phyloP scores from a whole-genome alignment of 1,139 yeast genomes.

The Hansenula lynferdii region DNA sequence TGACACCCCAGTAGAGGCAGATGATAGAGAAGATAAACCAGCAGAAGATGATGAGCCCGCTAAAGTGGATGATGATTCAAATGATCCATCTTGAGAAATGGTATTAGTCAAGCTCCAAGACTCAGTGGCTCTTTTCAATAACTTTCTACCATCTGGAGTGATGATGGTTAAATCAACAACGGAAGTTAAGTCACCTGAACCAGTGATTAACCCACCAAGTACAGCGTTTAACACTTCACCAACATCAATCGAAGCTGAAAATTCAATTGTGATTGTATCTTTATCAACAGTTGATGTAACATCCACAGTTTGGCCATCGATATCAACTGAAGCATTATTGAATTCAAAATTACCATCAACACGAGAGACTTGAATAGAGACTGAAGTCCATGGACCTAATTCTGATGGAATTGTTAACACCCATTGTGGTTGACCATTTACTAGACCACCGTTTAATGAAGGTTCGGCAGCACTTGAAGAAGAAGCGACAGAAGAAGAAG shows the following conservation, averaged over 20 bases:
- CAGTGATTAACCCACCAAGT: background rate
- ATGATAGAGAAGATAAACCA: too few relatives aligned
- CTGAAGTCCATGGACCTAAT: constrained; percentile 4
- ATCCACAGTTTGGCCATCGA: background rate
- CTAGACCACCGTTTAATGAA: background rate
- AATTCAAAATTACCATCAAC: background rate
- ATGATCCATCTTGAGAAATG: background rate
- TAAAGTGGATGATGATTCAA: background rate
- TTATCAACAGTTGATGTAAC: background rate
- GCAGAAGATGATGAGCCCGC: too few relatives aligned
- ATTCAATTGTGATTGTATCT: background rate
- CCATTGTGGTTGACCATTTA: constrained; percentile 2
- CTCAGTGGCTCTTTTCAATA: constrained; percentile 1
- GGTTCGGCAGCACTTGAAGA: background rate
- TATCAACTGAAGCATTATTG: background rate
- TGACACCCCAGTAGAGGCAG: too few relatives aligned
- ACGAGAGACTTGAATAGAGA: constrained; percentile 2
- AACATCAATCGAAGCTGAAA: background rate
- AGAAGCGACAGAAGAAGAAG: background rate
- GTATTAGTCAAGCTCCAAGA: constrained; percentile 1
- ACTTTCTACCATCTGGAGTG: constrained; percentile 2
- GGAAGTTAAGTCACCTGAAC: constrained; percentile 1
- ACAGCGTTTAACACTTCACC: background rate
- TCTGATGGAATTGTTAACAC: constrained; percentile 3
- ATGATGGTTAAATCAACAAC: constrained; percentile 1